Percentiles rank a stretch among this genome's conserved stretches.
Conservation (phyloP, 2,329 filamentous ascomycete genomes). For the Aspergillus candidus region DNA sequence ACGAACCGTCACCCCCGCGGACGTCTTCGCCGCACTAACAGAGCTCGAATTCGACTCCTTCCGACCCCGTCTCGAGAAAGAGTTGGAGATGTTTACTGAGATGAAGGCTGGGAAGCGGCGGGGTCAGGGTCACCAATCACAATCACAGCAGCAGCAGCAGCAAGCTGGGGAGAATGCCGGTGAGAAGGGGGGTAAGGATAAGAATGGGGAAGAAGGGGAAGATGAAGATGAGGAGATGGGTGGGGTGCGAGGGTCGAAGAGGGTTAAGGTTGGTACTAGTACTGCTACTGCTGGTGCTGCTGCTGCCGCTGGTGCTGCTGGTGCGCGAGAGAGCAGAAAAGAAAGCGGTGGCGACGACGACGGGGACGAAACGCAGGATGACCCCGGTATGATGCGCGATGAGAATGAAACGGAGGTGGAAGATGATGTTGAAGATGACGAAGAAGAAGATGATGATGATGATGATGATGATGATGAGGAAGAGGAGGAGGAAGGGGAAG, state of each 20-base stretch:
- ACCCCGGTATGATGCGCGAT: slow-evolving; percentile 21
- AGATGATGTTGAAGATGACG: slow-evolving; percentile 21
- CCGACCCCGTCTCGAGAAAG: slow-evolving; percentile 52
- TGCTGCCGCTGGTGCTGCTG: too few species aligned
- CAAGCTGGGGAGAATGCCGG: slow-evolving; percentile 12
- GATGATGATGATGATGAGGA: slow-evolving; percentile 23
- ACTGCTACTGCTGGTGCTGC: too few species aligned
- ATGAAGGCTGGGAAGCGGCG: slow-evolving; percentile 38
- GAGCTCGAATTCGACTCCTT: slow-evolving; percentile 59
- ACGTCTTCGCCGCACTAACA: slow-evolving; percentile 55
- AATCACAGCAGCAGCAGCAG: slow-evolving; percentile 2
- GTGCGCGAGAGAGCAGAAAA: too few species aligned
- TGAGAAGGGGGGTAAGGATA: slow-evolving; percentile 10
- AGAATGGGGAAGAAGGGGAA: slow-evolving; percentile 22
- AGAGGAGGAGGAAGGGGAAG: slow-evolving; percentile 15
- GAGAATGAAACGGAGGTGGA: slow-evolving; percentile 20
- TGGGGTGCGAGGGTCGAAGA: slow-evolving; percentile 13
- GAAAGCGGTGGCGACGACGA: slow-evolving; percentile 1
- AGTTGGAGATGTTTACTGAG: slow-evolving; percentile 47
- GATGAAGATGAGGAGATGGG: slow-evolving; percentile 21
- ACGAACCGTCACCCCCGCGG: slow-evolving; percentile 56
- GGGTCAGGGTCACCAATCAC: slow-evolving; percentile 19
- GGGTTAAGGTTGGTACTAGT: slow-evolving; percentile 11
- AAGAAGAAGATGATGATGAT: slow-evolving; percentile 20
- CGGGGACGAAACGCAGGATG: slow-evolving; percentile 9